Conservation (phyloP, 176 grass and related monocot genomes). For the Miscanthus lutarioriparius region DNA sequence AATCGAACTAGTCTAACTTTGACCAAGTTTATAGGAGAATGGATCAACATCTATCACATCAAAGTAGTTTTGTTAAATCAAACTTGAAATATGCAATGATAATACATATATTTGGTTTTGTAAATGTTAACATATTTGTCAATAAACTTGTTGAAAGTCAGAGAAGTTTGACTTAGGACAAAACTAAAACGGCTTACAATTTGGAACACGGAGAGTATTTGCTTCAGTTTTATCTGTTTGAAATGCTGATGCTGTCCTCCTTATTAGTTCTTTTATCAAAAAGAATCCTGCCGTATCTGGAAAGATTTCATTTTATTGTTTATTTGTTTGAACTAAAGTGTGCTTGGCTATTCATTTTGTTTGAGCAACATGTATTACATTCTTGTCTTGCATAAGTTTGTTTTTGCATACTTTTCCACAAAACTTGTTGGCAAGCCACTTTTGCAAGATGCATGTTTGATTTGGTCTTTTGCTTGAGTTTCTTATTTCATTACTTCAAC, state of each 20-base stretch:
- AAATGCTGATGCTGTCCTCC: neutral
- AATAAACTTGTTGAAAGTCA: neutral
- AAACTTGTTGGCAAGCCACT: neutral
- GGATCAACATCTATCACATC: neutral
- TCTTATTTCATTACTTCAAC: constrained; percentile 20
- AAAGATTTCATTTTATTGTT: constrained; percentile 2
- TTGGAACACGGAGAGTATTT: neutral
- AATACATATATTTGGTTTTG: neutral
- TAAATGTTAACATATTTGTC: neutral
- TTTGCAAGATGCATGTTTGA: constrained; percentile 17
- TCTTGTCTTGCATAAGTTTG: neutral
- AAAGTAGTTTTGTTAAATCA: neutral
- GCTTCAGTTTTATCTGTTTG: neutral
- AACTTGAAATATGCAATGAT: neutral
- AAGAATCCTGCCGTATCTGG: neutral
- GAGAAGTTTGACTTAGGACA: neutral
- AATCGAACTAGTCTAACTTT: neutral
- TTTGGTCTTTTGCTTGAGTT: neutral
- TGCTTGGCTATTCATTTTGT: constrained; percentile 3
- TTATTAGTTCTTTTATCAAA: neutral
- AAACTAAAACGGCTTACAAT: neutral
- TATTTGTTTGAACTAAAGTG: neutral
- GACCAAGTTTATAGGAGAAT: neutral
- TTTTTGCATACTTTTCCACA: neutral
- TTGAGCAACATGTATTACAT: neutral